Evolutionary conservation across 2,329 filamentous ascomycete species (phyloP).

Genomic region (Chrysosporium queenslandicum): DNA sequence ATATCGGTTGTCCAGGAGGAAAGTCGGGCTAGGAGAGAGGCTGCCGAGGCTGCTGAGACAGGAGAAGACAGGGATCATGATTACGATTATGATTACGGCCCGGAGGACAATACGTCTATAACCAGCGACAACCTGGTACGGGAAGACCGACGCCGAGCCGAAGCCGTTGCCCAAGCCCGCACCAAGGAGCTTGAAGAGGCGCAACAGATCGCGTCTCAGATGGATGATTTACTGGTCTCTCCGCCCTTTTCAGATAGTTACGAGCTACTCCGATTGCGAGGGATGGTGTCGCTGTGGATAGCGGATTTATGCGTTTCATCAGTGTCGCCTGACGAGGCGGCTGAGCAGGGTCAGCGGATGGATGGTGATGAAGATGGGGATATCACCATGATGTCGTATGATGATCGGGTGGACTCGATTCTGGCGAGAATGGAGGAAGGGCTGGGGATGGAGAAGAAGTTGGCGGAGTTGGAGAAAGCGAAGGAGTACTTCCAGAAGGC

Average conservation of each 20-base stretch:
- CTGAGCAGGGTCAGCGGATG: not conserved
- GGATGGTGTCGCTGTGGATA: slow-evolving; percentile 64
- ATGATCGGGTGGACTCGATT: slow-evolving; percentile 23
- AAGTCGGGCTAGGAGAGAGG: slow-evolving; percentile 40
- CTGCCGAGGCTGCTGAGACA: slow-evolving; percentile 22
- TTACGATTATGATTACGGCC: slow-evolving; percentile 19
- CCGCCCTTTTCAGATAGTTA: slow-evolving; percentile 60
- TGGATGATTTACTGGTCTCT: slow-evolving; percentile 61
- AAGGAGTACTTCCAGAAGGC: slow-evolving; percentile 29
- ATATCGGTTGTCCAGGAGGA: slow-evolving; percentile 62
- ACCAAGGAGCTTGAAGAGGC: slow-evolving; percentile 49
- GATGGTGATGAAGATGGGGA: slow-evolving; percentile 6
- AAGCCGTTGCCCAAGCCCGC: slow-evolving; percentile 33
- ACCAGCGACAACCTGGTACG: slow-evolving; percentile 13
- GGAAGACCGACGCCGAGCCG: slow-evolving; percentile 29
- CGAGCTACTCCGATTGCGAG: slow-evolving; percentile 60
- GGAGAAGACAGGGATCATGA: slow-evolving; percentile 8
- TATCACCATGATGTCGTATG: slow-evolving; percentile 12
- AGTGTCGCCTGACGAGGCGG: slow-evolving; percentile 20
- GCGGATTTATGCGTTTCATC: slow-evolving; percentile 50
- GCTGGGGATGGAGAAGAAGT: slow-evolving; percentile 28
- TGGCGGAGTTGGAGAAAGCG: slow-evolving; percentile 27
- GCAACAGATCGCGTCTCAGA: slow-evolving; percentile 52
- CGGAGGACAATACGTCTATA: slow-evolving; percentile 20
- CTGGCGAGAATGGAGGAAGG: slow-evolving; percentile 26